These are phyloP conservation scores for Salvia splendens DNA, from an alignment of 257 asterid genomes.

Conservation along the genomic window DNA sequence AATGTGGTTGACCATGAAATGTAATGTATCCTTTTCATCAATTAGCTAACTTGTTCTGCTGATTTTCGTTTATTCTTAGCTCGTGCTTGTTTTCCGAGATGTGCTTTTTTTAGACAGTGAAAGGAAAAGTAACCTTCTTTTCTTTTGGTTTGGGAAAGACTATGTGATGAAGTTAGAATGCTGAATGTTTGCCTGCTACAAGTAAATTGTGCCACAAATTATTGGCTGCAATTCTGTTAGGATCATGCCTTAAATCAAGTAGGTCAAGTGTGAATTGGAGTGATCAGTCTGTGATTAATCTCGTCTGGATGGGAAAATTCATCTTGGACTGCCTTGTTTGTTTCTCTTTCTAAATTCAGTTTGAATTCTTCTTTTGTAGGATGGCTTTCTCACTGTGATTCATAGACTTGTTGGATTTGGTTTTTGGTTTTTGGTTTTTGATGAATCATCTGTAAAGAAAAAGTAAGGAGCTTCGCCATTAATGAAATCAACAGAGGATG, in stretches of 20 bases:
- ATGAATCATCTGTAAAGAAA: conserved; percentile 12
- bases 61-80: background rate
- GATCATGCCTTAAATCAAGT: conserved; percentile 7
- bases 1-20: conserved; percentile 10
- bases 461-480: conserved; percentile 41
- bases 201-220: background rate
- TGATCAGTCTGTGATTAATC: background rate
- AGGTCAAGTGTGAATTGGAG: background rate
- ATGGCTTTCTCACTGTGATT: conserved; percentile 21
- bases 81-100: conserved; percentile 1
- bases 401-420: conserved; percentile 12
- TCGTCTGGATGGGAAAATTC: background rate
- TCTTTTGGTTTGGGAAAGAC: background rate
- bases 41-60: background rate
- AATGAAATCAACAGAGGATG: conserved; percentile 57
- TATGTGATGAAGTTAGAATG: background rate
- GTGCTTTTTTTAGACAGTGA: background rate
- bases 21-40: background rate
- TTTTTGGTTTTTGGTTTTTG: background rate
- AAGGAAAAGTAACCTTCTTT: background rate
- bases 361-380: background rate
- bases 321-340: background rate
- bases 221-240: background rate
- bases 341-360: background rate
- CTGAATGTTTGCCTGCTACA: background rate